Conservation (phyloP, 169 alveolate genomes). For the Plasmodium vivax region DNA sequence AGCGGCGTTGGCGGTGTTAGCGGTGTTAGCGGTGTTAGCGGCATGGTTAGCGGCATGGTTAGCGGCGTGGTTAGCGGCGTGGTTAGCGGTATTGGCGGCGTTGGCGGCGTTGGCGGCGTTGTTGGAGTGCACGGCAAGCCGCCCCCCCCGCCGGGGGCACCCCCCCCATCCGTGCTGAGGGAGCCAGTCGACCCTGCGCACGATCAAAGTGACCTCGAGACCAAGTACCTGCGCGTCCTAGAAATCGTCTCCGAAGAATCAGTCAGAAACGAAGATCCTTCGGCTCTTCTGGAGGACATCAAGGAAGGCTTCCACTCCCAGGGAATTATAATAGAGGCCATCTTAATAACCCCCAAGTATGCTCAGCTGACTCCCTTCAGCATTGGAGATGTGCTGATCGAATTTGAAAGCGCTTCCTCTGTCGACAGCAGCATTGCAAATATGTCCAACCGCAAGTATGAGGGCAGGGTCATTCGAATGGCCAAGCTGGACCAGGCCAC, state of each 20-base stretch:
- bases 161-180: conserved; percentile 13
- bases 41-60: conserved; percentile 12
- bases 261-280: conserved; percentile 66
- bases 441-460: conserved; percentile 83
- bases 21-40: not conserved
- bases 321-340: conserved; percentile 79
- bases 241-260: conserved; percentile 46
- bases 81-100: not conserved
- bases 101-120: conserved; percentile 9
- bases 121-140: conserved; percentile 9
- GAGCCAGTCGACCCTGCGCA: conserved; percentile 8
- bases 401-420: conserved; percentile 78
- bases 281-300: conserved; percentile 81
- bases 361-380: conserved; percentile 76
- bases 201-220: conserved; percentile 70
- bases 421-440: conserved; percentile 79
- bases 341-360: conserved; percentile 78
- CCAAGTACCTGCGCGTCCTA: conserved; percentile 52
- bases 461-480: conserved; percentile 78
- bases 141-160: conserved; percentile 61
- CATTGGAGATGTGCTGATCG: conserved; percentile 82
- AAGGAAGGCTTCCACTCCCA: conserved; percentile 82
- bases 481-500: conserved; percentile 19
- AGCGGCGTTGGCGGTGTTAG: not conserved
- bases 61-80: not conserved